These are phyloP conservation scores for Dipodascus albidus DNA, from an alignment of 805 yeast species.

Conservation along the genomic window DNA sequence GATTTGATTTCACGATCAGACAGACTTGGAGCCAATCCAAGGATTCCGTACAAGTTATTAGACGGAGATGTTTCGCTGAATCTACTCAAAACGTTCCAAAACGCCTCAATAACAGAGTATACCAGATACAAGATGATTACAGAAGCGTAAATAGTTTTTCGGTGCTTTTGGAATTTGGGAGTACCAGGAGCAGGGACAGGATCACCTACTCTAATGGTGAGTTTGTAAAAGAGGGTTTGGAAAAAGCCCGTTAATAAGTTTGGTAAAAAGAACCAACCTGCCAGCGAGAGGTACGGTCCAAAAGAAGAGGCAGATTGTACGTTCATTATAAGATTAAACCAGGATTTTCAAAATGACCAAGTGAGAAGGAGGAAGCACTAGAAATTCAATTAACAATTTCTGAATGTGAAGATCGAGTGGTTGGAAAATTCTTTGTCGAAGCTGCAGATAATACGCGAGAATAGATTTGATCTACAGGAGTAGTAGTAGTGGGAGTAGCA, in stretches of 20 bases:
- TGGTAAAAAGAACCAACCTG: constrained; percentile 19
- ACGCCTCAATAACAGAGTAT: constrained; percentile 15
- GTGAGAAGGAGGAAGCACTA: too few species aligned
- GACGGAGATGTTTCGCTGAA: constrained; percentile 5
- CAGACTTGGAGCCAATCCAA: constrained; percentile 14
- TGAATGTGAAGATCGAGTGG: too few species aligned
- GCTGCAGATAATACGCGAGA: too few species aligned
- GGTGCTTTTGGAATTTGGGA: constrained; percentile 8
- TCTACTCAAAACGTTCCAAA: constrained; percentile 10
- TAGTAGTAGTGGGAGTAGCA: too few species aligned
- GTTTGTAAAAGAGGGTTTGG: constrained; percentile 14
- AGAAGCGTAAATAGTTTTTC: constrained; percentile 7
- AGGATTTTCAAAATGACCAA: too few species aligned
- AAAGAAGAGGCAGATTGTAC: background rate
- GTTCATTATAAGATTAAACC: background rate
- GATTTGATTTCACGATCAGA: constrained; percentile 12
- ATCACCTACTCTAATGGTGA: constrained; percentile 4
- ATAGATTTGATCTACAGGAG: too few species aligned
- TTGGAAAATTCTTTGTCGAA: too few species aligned
- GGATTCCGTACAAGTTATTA: constrained; percentile 14
- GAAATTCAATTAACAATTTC: too few species aligned
- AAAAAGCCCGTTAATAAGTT: constrained; percentile 11
- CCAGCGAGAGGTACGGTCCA: constrained; percentile 1
- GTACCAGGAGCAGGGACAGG: constrained; percentile 6
- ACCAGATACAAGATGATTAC: constrained; percentile 14